phyloP scores from a whole-genome alignment of 257 asterid species.

The Lithospermum erythrorhizon region DNA sequence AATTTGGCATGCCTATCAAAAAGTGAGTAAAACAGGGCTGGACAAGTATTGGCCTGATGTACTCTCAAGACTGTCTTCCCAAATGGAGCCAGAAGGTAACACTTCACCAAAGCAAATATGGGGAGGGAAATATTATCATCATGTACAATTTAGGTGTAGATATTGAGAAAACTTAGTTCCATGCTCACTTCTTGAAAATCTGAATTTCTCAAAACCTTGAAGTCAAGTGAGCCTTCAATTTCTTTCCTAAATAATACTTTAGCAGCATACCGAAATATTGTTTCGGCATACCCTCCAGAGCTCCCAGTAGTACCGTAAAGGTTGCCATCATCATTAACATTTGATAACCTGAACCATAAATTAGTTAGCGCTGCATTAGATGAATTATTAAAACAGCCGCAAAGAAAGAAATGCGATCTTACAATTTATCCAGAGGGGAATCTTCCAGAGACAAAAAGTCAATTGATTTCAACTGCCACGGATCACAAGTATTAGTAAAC shows the following conservation, averaged over 20 bases:
- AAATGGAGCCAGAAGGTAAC: no score
- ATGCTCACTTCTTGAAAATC: conserved; percentile 83
- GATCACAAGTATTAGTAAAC: neutral
- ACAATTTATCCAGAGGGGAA: conserved; percentile 80
- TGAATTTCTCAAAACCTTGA: conserved; percentile 63
- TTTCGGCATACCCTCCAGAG: conserved; percentile 97
- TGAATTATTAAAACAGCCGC: no score
- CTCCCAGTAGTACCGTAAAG: conserved; percentile 76
- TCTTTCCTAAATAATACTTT: conserved; percentile 54
- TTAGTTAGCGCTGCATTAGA: conserved; percentile 7
- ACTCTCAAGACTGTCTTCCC: no score
- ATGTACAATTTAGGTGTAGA: conserved; percentile 1
- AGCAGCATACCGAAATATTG: conserved; percentile 70
- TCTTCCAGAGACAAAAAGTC: conserved; percentile 69
- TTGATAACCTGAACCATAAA: conserved; percentile 46
- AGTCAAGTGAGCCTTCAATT: conserved; percentile 59
- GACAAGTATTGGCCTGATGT: no score
- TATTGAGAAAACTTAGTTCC: conserved; percentile 48
- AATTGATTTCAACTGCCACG: conserved; percentile 61
- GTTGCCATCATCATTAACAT: conserved; percentile 53
- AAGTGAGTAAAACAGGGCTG: no score
- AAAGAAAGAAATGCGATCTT: conserved; percentile 16
- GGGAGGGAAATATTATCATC: neutral
- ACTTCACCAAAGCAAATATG: no score
- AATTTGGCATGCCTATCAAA: neutral